phyloP scores from a whole-genome alignment of 1,284 basidiomycete species.

The Tetrapyrgos nigripes region DNA sequence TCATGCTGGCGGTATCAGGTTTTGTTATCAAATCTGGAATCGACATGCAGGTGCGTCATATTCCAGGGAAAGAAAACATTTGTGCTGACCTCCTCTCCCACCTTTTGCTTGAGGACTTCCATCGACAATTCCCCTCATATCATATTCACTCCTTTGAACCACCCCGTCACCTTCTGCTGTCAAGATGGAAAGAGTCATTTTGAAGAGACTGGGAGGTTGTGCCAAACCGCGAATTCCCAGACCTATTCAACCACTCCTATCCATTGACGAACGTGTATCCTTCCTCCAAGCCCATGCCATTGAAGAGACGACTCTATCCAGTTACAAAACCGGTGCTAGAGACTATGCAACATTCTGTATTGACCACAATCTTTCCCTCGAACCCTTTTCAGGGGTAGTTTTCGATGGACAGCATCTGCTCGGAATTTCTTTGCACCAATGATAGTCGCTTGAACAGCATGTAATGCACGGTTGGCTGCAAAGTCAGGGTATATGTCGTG shows the following conservation, averaged over 20 bases:
- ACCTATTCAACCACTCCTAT: too few relatives aligned
- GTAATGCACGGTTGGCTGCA: slow-evolving; percentile 6
- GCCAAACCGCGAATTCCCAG: slow-evolving; percentile 1
- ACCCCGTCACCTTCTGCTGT: slow-evolving; percentile 19
- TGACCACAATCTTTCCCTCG: too few relatives aligned
- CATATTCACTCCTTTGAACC: slow-evolving; percentile 21
- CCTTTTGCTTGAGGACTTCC: slow-evolving; percentile 15
- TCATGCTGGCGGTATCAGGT: slow-evolving; percentile 11
- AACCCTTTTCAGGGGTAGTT: slow-evolving; percentile 31
- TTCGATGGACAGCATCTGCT: slow-evolving; percentile 20
- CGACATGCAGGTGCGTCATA: slow-evolving; percentile 19
- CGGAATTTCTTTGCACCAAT: slow-evolving; percentile 18
- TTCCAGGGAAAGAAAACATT: slow-evolving; percentile 21
- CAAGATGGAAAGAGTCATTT: slow-evolving; percentile 22
- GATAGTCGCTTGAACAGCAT: slow-evolving; percentile 21
- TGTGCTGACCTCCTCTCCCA: slow-evolving; percentile 23
- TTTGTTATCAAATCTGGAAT: slow-evolving; percentile 21
- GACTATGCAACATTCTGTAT: too few relatives aligned
- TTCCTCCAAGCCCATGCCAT: slow-evolving; percentile 25
- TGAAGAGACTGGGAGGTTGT: slow-evolving; percentile 15
- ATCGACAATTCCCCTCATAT: slow-evolving; percentile 10
- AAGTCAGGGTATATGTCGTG: too few relatives aligned
- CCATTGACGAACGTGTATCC: slow-evolving; percentile 10
- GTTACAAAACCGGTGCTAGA: too few relatives aligned
- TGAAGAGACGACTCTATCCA: slow-evolving; percentile 27